Evolutionary conservation across 2,329 filamentous ascomycete species (phyloP).

Genomic region (Pezicula carpinea): DNA sequence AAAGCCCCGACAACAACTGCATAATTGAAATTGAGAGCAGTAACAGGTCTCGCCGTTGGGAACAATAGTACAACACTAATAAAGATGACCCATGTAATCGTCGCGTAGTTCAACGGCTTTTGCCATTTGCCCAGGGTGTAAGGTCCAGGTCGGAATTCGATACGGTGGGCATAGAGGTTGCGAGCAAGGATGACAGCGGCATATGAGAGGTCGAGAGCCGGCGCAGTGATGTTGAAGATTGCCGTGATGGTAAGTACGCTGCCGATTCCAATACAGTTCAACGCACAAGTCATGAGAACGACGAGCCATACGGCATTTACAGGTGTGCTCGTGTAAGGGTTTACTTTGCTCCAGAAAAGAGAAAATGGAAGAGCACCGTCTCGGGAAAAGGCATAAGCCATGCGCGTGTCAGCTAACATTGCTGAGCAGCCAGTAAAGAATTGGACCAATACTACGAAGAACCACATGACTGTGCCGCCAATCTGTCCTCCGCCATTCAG

Average conservation of each 20-base stretch:
- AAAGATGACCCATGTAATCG: conserved; percentile 57
- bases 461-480: conserved; percentile 57
- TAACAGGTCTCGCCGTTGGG: conserved; percentile 42
- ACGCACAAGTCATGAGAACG: conserved; percentile 48
- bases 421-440: conserved; percentile 61
- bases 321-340: conserved; percentile 50
- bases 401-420: conserved; percentile 58
- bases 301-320: conserved; percentile 62
- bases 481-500: conserved; percentile 53
- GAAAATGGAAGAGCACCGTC: conserved; percentile 59
- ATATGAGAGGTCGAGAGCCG: conserved; percentile 48
- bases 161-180: conserved; percentile 15
- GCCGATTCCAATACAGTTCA: conserved; percentile 48
- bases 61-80: conserved; percentile 58
- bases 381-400: conserved; percentile 57
- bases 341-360: conserved; percentile 47
- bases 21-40: conserved; percentile 46
- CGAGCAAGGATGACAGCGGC: conserved; percentile 54
- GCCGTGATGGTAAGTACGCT: conserved; percentile 45
- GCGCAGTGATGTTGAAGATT: conserved; percentile 49
- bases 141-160: conserved; percentile 37
- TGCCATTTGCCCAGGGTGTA: conserved; percentile 53
- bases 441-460: conserved; percentile 57
- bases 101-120: conserved; percentile 48
- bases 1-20: conserved; percentile 39